Evolutionary conservation across 495 filamentous ascomycete genomes (phyloP).

Genomic region (Xylaria curta): DNA sequence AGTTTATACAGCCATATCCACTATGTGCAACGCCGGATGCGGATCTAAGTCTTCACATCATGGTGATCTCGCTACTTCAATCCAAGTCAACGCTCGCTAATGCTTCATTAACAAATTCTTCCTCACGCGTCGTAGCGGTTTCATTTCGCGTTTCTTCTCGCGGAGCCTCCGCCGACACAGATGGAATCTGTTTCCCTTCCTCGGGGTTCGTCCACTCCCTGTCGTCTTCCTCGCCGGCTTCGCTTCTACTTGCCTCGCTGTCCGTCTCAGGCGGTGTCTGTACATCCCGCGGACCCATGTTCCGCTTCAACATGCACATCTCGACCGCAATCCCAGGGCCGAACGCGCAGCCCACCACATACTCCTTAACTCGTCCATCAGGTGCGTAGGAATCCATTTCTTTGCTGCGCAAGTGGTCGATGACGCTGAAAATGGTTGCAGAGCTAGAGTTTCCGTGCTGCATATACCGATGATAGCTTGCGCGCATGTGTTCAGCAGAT

Average conservation of each 20-base stretch:
- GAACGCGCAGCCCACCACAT: conserved; percentile 69
- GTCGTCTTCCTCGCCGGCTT: conserved; percentile 41
- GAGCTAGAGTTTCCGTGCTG: conserved; percentile 68
- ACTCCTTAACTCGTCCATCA: conserved; percentile 52
- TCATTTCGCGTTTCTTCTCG: conserved; percentile 29
- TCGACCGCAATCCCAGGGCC: conserved; percentile 69
- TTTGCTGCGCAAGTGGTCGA: conserved; percentile 63
- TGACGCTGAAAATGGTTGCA: conserved; percentile 65
- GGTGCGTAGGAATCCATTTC: conserved; percentile 61
- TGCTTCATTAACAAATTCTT: conserved; percentile 49
- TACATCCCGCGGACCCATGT: conserved; percentile 33
- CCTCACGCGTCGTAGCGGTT: conserved; percentile 29
- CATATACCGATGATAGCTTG: conserved; percentile 68
- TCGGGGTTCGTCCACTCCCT: conserved; percentile 35
- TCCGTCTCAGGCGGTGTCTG: conserved; percentile 56
- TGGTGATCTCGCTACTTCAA: conserved; percentile 32
- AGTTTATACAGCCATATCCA: conserved; percentile 11
- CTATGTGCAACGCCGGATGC: background rate
- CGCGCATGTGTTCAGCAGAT: conserved; percentile 63
- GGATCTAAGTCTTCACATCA: background rate
- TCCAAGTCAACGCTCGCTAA: conserved; percentile 54
- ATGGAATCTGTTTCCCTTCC: conserved; percentile 30
- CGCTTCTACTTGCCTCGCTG: conserved; percentile 50
- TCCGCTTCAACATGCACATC: conserved; percentile 65
- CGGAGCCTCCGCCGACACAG: background rate